Conservation (phyloP, 805 yeast genomes). For the Lipomyces japonicus region DNA sequence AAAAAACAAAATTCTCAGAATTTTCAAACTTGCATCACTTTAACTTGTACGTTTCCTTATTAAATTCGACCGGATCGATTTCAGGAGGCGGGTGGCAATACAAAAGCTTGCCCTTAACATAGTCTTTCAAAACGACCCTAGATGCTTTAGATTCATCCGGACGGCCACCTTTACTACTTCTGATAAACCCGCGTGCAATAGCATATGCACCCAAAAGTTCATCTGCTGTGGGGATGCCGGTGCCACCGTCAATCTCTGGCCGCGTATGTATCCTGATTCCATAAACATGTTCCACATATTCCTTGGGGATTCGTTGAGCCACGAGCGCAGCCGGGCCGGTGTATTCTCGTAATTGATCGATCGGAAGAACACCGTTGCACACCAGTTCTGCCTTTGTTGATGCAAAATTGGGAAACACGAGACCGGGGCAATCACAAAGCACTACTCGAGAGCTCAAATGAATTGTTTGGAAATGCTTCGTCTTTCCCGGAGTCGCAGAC, state of each 20-base stretch:
- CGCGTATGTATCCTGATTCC: conserved; percentile 83
- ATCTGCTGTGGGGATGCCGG: conserved; percentile 79
- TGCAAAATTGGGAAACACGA: conserved; percentile 97
- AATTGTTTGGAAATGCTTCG: conserved; percentile 97
- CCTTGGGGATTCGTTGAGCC: conserved; percentile 84
- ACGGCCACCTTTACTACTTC: conserved; percentile 89
- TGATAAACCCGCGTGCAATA: conserved; percentile 91
- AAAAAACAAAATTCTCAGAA: neutral
- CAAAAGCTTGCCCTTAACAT: conserved; percentile 84
- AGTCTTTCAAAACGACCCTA: conserved; percentile 86
- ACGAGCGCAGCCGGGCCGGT: conserved; percentile 85
- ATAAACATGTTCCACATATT: conserved; percentile 81
- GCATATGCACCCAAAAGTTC: conserved; percentile 90
- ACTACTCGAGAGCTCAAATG: conserved; percentile 75
- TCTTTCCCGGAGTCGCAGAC: conserved; percentile 97
- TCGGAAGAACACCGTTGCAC: conserved; percentile 97
- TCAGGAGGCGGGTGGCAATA: conserved; percentile 87
- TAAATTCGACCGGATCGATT: conserved; percentile 61
- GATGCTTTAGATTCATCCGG: conserved; percentile 97
- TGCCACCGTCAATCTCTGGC: conserved; percentile 80
- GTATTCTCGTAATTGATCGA: conserved; percentile 90
- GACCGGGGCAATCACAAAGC: conserved; percentile 98
- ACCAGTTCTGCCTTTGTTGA: conserved; percentile 94
- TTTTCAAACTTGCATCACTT: too few species aligned
- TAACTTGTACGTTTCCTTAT: conserved; percentile 53